Percentiles rank a stretch among this genome's conserved stretches.
Conservation (phyloP, 2,329 filamentous ascomycete genomes). For the Colletotrichum eleusines region DNA sequence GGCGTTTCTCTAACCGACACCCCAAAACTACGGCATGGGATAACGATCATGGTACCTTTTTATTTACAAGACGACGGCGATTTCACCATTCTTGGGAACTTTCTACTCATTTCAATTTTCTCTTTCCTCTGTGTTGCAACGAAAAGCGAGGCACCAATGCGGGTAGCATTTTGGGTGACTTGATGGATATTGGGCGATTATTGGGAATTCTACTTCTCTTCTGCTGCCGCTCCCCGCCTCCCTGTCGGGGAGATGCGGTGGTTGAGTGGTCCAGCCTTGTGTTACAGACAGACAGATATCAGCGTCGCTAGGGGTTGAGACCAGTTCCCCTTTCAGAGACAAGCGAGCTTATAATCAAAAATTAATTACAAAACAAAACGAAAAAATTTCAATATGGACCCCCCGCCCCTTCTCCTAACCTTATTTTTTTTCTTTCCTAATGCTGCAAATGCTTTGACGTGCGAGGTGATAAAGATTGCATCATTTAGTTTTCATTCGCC, state of each 20-base stretch:
- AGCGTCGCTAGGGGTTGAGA: constrained; percentile 22
- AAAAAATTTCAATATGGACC: constrained; percentile 25
- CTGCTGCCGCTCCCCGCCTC: constrained; percentile 39
- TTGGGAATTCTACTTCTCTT: constrained; percentile 30
- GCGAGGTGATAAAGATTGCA: constrained; percentile 31
- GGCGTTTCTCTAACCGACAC: constrained; percentile 48
- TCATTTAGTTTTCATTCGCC: constrained; percentile 31
- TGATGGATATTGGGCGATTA: constrained; percentile 37
- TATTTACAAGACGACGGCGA: constrained; percentile 36
- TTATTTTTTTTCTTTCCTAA: background rate
- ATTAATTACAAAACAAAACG: too few relatives aligned
- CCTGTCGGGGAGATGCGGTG: constrained; percentile 27
- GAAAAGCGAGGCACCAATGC: constrained; percentile 32
- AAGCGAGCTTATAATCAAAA: constrained; percentile 20
- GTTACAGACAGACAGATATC: constrained; percentile 39
- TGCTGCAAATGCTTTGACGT: background rate
- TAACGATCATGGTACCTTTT: constrained; percentile 24
- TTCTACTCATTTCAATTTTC: constrained; percentile 32
- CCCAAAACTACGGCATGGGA: constrained; percentile 42
- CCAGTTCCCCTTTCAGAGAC: constrained; percentile 17
- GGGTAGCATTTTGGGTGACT: constrained; percentile 20
- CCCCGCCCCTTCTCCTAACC: constrained; percentile 16
- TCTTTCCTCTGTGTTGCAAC: constrained; percentile 18
- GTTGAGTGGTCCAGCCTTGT: constrained; percentile 40
- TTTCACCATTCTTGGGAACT: constrained; percentile 28